Evolutionary conservation across 2,329 filamentous ascomycete genomes (phyloP), one percentile per base, ranked within the genome.

Genomic region (Xylaria sp.): DNA sequence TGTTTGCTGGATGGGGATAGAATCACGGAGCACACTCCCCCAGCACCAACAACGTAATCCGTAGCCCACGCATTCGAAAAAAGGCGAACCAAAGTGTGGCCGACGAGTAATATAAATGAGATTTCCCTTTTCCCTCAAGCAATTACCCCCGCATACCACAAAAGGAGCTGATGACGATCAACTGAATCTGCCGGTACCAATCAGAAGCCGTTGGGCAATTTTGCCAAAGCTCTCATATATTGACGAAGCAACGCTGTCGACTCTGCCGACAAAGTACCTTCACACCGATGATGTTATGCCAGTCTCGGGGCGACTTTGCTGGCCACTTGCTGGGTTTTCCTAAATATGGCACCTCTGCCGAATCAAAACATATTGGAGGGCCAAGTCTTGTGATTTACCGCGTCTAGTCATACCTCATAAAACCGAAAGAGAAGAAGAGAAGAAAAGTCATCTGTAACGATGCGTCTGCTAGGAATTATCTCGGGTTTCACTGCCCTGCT

Each of bases 131-230:
- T 13, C 41, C 36, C 52, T 55, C 13, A 9, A 18, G 5, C 10
- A 32, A 36, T 61, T 20, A 36, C 23, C 67, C 58, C 66, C 58
- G 45, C 66, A 66, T 58, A 36, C 46, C 43, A 34, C 41, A 58
- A 25, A 23, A 32, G 50, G 39, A 52, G 39, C 8, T 52, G 15
- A 30, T 46, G n/a, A 48, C 36, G 28, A 48, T 56, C n/a, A 25
- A 28, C 32, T 28, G 60, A 10, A 71, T 69, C 55, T 69, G 67
- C 69, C 69, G 67, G 58, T n/a, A 41, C 67, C 69, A 71, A 71
- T 71, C 60, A 71, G 34, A 55, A 36, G 32, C 20, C 59, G 18
- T n/a, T 46, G 43, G 18, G 55, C 18, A 15, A 71, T 69, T 71
- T 67, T 71, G 69, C 69, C 69, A 65, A 62, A 62, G 61, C 25